Conservation (phyloP, 169 alveolate genomes). For the Sarcocystis neurona region DNA sequence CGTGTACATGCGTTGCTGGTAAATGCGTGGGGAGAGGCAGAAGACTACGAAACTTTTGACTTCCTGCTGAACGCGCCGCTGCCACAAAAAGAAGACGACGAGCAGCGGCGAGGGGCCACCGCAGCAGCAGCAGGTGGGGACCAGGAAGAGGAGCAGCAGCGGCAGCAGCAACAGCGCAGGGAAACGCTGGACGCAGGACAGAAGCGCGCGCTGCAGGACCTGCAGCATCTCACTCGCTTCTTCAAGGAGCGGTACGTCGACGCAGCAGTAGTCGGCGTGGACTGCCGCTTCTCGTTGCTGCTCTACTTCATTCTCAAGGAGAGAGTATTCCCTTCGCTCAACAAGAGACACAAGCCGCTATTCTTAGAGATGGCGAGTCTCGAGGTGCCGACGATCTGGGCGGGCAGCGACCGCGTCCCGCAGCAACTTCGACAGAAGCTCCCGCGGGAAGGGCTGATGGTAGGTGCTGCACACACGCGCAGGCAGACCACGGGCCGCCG, state of each 20-base stretch:
- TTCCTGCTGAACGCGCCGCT: conserved; percentile 35
- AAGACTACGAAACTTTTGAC: conserved; percentile 16
- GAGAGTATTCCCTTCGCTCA: conserved; percentile 7
- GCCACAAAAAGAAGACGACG: not conserved
- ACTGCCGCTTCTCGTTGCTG: conserved; percentile 21
- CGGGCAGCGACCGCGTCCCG: conserved; percentile 34
- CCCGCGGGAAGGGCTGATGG: conserved; percentile 22
- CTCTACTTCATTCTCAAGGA: conserved; percentile 21
- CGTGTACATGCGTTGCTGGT: conserved; percentile 34
- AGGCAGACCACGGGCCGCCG: too few species aligned
- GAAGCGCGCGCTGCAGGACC: not conserved
- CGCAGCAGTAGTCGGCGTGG: conserved; percentile 38
- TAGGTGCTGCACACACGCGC: not conserved
- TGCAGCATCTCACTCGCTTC: not conserved
- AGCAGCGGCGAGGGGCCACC: not conserved
- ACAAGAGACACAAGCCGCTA: not conserved
- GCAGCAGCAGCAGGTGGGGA: not conserved
- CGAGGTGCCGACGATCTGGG: conserved; percentile 38
- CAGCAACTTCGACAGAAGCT: not conserved
- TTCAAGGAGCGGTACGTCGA: conserved; percentile 20
- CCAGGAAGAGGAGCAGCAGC: not conserved
- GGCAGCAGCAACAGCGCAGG: not conserved
- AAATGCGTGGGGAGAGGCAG: conserved; percentile 40
- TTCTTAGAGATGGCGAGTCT: conserved; percentile 13
- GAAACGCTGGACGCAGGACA: not conserved